phyloP scores from a whole-genome alignment of 768 basidiomycete species.

The Leccinum barrowsii region DNA sequence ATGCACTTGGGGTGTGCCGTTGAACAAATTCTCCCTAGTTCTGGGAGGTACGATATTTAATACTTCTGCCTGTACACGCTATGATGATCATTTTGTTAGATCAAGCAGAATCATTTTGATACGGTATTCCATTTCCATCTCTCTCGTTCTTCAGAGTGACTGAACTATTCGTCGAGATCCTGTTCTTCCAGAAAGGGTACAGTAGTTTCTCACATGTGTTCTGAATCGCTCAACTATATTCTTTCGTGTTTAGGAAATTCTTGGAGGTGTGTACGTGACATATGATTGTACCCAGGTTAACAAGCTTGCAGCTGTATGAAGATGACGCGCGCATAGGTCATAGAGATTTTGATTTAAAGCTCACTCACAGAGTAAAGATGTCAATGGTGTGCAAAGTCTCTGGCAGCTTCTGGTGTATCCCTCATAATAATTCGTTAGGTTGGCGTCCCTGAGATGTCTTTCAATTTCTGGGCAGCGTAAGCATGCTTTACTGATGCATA shows the following conservation, averaged over 20 bases:
- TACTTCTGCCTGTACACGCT: not conserved
- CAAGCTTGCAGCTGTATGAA: constrained; percentile 66
- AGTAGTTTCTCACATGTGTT: constrained; percentile 6
- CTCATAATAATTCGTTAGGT: constrained; percentile 47
- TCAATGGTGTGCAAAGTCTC: constrained; percentile 70
- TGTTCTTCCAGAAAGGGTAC: constrained; percentile 99
- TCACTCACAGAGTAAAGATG: constrained; percentile 94
- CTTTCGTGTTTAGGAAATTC: constrained; percentile 61
- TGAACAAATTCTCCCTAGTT: constrained; percentile 42
- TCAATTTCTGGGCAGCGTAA: constrained; percentile 91
- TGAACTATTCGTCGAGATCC: constrained; percentile 43
- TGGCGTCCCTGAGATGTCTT: constrained; percentile 91
- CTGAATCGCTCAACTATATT: not conserved
- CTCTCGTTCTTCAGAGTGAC: constrained; percentile 11
- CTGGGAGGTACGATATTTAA: constrained; percentile 55
- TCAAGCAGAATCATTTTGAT: constrained; percentile 97
- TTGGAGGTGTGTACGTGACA: constrained; percentile 50
- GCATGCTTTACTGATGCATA: constrained; percentile 25
- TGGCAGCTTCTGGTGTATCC: not conserved
- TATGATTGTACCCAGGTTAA: not conserved
- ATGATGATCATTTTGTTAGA: constrained; percentile 45
- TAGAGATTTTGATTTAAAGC: constrained; percentile 91
- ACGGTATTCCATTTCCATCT: constrained; percentile 48
- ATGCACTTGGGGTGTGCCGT: not conserved
- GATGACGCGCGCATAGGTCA: constrained; percentile 93